Conservation (phyloP, 495 filamentous ascomycete species). For the Pyronema domesticum region DNA sequence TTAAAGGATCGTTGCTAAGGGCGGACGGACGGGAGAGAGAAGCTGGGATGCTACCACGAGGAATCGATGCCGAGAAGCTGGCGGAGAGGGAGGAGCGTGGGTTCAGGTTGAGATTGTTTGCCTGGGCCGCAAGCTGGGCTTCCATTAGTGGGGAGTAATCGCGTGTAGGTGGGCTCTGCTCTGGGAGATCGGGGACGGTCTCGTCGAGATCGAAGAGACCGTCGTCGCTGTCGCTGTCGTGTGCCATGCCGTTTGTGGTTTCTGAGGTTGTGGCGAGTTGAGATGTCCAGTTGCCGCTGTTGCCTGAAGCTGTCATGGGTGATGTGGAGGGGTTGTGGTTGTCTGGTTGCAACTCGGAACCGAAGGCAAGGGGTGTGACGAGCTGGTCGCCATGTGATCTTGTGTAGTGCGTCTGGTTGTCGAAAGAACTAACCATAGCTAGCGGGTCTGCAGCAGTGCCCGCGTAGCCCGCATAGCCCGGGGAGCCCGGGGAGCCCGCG, state of each 20-base stretch:
- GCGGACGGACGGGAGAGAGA: conserved; percentile 4
- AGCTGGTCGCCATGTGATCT: conserved; percentile 1
- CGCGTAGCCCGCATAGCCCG: too few species aligned
- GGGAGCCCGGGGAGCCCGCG: too few species aligned
- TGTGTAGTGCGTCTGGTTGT: neutral
- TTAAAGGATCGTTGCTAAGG: conserved; percentile 11
- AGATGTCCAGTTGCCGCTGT: neutral
- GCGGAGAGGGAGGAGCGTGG: too few species aligned
- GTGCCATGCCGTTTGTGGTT: neutral
- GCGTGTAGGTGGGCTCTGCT: conserved; percentile 14
- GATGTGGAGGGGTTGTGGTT: neutral
- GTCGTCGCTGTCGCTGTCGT: conserved; percentile 17
- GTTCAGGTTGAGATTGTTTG: neutral
- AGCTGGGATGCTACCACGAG: too few species aligned
- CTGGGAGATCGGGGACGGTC: conserved; percentile 16
- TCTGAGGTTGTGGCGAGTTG: neutral
- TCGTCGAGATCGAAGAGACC: conserved; percentile 24
- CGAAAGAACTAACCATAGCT: too few species aligned
- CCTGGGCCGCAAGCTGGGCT: conserved; percentile 8
- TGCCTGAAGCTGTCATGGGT: neutral
- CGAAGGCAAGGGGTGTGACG: conserved; percentile 1
- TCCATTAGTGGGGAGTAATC: conserved; percentile 19
- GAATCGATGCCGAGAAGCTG: too few species aligned
- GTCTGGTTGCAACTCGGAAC: neutral
- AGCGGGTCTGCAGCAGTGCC: too few species aligned